Evolutionary conservation across 805 yeast genomes (phyloP).

Genomic region (Priceomyces medius): DNA sequence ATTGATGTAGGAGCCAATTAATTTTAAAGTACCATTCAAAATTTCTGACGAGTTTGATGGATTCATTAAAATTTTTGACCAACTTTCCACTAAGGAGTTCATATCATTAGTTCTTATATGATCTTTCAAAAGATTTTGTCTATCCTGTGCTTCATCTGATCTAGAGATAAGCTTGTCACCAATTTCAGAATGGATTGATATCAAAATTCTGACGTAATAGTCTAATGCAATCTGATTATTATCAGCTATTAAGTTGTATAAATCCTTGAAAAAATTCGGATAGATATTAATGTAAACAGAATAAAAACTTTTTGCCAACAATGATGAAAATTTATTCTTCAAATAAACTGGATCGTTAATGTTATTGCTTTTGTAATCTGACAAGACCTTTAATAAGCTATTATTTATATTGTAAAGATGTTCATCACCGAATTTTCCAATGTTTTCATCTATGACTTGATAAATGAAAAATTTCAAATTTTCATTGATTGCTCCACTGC

Average conservation of each 20-base stretch:
- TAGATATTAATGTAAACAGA: conserved; percentile 31
- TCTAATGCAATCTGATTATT: conserved; percentile 50
- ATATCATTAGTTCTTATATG: conserved; percentile 76
- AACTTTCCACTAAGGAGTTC: conserved; percentile 57
- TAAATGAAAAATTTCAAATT: conserved; percentile 64
- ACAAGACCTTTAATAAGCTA: conserved; percentile 47
- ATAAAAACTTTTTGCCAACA: conserved; percentile 36
- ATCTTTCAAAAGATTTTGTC: conserved; percentile 78
- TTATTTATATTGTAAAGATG: conserved; percentile 48
- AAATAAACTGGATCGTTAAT: conserved; percentile 31
- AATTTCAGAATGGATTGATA: conserved; percentile 82
- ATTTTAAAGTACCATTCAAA: conserved; percentile 56
- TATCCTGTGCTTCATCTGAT: conserved; percentile 57
- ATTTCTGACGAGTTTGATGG: conserved; percentile 37
- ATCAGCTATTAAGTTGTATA: conserved; percentile 20
- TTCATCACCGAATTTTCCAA: conserved; percentile 44
- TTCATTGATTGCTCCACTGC: conserved; percentile 36
- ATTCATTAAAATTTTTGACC: conserved; percentile 59
- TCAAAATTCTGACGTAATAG: conserved; percentile 69
- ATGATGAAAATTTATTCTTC: conserved; percentile 36
- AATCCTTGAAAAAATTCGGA: conserved; percentile 33
- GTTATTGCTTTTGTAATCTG: conserved; percentile 15
- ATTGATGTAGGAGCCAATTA: conserved; percentile 81
- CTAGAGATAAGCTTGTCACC: conserved; percentile 87
- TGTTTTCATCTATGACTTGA: conserved; percentile 65